Evolutionary conservation across 1,139 yeast genomes (phyloP).

Genomic region (Pichia inconspicua): DNA sequence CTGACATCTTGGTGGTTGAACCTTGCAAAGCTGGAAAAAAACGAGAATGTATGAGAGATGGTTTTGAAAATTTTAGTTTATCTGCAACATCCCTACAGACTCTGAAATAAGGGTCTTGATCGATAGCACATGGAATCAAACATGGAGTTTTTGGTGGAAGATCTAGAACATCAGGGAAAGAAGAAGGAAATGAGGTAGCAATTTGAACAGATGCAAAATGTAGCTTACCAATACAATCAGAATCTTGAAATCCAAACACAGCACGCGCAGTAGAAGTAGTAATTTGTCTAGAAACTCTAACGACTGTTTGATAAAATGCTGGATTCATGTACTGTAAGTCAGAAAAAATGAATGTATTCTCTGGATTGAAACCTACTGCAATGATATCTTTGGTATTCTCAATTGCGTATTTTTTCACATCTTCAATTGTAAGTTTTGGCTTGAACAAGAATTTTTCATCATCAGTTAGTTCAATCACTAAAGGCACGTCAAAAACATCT

Average conservation of each 20-base stretch:
- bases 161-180: constrained; percentile 90
- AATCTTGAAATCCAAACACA: constrained; percentile 94
- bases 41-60: constrained; percentile 85
- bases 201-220: constrained; percentile 97
- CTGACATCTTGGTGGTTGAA: constrained; percentile 93
- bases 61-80: constrained; percentile 83
- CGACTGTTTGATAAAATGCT: constrained; percentile 88
- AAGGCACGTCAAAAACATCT: constrained; percentile 95
- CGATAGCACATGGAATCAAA: constrained; percentile 98
- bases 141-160: constrained; percentile 84
- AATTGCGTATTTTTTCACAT: constrained; percentile 69
- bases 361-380: constrained; percentile 90
- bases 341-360: constrained; percentile 89
- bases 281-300: constrained; percentile 88
- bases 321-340: constrained; percentile 92
- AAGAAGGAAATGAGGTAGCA: constrained; percentile 90
- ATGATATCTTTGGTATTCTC: constrained; percentile 91
- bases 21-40: constrained; percentile 99
- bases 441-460: constrained; percentile 96
- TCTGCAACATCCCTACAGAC: constrained; percentile 97
- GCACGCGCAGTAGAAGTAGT: constrained; percentile 94
- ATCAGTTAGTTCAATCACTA: constrained; percentile 91
- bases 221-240: constrained; percentile 88
- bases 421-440: constrained; percentile 79
- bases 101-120: constrained; percentile 97